Evolutionary conservation across 331 rosid species (phyloP), one percentile per base, ranked within the genome.

Genomic region (Phaseolus coccineus): DNA sequence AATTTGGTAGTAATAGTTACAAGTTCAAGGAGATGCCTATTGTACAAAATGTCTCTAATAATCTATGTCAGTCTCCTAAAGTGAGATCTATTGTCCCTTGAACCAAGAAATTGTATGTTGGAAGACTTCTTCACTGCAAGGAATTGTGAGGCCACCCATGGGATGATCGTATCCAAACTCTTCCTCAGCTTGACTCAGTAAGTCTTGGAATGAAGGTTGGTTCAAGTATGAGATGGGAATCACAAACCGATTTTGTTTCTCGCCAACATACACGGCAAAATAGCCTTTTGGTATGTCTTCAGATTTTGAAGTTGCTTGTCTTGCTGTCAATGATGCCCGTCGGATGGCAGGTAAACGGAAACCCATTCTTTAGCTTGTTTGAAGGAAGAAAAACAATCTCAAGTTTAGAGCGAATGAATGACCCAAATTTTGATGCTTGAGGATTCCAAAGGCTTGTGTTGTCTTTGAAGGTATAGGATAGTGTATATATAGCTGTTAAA

Each of bases 221-320:
- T 61, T 61, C 67, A 61, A 28, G 67, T 5, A 30, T 13, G 42
- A 42, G 47, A 85, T 6, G 0, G 88, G 84, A 14, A 87, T 85
- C 79, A 82, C 74, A 30, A 83, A 85, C 61, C 92, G 14, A 80
- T 69, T 86, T 57, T 30, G 70, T 28, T 80, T 47, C 9, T 82
- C 87, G 51, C 92, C 87, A 48, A 83, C 81, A 35, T 86, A 88
- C 2, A 84, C 83, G 0, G 83, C 90, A 76, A 83, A 77, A 33
- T 59, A 81, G n/a, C 89, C 81, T 51, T 84, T 90, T 3, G 87
- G 88, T 1, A 84, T 82, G 58, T 73, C 65, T 1, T 63, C 1
- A 0, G 71, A 59, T 25, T 79, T 81, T 28, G 77, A 67, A 62
- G 76, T 31, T 39, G 80, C 12, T 56, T 80, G 77, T 61, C 12